phyloP scores from a whole-genome alignment of 768 basidiomycete genomes.

The Tylopilus subfusipes region DNA sequence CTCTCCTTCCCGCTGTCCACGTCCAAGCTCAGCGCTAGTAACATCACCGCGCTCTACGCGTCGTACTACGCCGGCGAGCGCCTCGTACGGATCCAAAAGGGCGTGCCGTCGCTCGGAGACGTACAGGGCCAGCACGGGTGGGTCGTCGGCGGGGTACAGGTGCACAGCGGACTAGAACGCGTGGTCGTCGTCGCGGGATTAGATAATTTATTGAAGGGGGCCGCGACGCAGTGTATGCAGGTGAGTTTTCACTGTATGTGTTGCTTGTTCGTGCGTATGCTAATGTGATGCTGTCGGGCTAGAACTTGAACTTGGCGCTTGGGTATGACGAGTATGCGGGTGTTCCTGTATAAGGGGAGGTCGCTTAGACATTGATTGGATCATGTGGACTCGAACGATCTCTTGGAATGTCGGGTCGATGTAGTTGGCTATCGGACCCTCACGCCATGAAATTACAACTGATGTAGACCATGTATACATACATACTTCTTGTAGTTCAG shows the following conservation, averaged over 20 bases:
- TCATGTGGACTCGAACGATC: neutral
- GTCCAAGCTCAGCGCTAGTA: constrained; percentile 58
- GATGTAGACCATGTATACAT: neutral
- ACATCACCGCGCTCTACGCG: constrained; percentile 71
- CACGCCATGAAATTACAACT: neutral
- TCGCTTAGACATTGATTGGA: constrained; percentile 1
- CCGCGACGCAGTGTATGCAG: constrained; percentile 98
- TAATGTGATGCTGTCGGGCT: neutral
- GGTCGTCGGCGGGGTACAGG: constrained; percentile 90
- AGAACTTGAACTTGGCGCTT: constrained; percentile 89
- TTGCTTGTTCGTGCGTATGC: neutral
- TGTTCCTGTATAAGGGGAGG: constrained; percentile 44
- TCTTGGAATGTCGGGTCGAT: neutral
- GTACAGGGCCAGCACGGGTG: constrained; percentile 85
- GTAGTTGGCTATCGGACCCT: neutral
- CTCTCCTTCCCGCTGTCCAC: constrained; percentile 75
- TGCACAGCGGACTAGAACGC: constrained; percentile 82
- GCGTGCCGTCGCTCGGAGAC: constrained; percentile 70
- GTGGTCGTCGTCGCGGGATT: constrained; percentile 95
- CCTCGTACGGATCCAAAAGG: constrained; percentile 64
- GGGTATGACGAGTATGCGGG: constrained; percentile 85
- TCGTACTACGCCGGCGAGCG: constrained; percentile 72
- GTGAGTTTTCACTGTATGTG: too few relatives aligned
- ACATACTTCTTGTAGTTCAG: neutral
- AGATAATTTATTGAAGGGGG: constrained; percentile 96